Conservation (phyloP, 164 flowering plant genomes). For the Macadamia tetraphylla region DNA sequence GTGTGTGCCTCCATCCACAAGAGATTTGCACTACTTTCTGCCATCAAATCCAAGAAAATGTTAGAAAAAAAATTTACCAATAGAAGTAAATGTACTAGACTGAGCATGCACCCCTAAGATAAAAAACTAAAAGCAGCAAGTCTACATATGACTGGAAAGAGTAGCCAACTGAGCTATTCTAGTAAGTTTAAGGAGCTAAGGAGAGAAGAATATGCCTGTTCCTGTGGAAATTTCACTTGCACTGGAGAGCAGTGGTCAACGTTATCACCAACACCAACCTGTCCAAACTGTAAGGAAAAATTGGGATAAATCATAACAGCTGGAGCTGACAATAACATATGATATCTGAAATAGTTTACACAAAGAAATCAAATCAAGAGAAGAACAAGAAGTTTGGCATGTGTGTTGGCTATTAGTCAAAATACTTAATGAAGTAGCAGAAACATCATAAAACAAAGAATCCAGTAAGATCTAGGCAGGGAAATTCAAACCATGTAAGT, state of each 20-base stretch:
- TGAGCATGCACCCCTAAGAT: too few species aligned
- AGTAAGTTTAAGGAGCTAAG: slow-evolving; percentile 16
- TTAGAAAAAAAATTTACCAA: background rate
- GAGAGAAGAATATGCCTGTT: slow-evolving; percentile 51
- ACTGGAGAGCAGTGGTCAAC: slow-evolving; percentile 77
- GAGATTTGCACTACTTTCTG: slow-evolving; percentile 69
- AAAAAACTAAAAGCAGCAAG: too few species aligned
- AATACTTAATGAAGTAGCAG: background rate
- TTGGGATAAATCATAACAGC: background rate
- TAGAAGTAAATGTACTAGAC: too few species aligned
- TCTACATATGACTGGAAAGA: too few species aligned
- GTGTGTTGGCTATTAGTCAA: background rate
- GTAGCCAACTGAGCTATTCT: slow-evolving; percentile 2
- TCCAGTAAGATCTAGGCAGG: too few species aligned
- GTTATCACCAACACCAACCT: slow-evolving; percentile 87
- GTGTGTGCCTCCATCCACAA: slow-evolving; percentile 81
- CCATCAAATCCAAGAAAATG: background rate
- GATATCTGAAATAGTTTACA: too few species aligned
- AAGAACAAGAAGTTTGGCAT: background rate
- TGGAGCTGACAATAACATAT: background rate
- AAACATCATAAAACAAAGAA: too few species aligned
- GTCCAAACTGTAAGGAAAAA: slow-evolving; percentile 73
- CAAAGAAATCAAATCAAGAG: too few species aligned
- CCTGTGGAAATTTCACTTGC: slow-evolving; percentile 72
- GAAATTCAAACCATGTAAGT: too few species aligned